Evolutionary conservation across 2,329 filamentous ascomycete species (phyloP), one percentile per base, ranked within the genome.

Genomic region (Aspergillus niger): DNA sequence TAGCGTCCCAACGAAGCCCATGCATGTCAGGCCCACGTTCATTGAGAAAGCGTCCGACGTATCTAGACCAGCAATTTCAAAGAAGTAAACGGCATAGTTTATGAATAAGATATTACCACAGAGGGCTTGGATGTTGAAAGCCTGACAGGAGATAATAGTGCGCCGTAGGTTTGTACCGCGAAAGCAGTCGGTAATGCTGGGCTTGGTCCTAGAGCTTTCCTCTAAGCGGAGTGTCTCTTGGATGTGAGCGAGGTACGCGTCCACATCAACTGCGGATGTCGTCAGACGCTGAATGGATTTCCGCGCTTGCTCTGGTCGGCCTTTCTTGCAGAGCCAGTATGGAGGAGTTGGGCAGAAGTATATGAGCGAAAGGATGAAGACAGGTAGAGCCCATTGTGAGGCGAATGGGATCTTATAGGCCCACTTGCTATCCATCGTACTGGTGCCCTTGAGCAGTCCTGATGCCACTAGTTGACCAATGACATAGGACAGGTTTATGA

Each of bases 341-440:
- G 79, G 79, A 3, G 74, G 80, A 63, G 81, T 79, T 0, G 80
- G 80, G 3, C 79, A 79, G 39, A 81, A 67, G 15, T 71, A 66
- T 30, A 79, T 73, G 8, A 76, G 78, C 36, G 80, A 67, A 24
- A 79, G 66, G 8, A 82, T 75, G 1, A 80, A 79, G 11, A 81
- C 66, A 0, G 80, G 79, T 77, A 79, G 82, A 67, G 78, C 79
- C 80, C 80, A 81, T 65, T 83, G 81, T 10, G 82, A 61, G 2
- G 76, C 77, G 54, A 81, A 83, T 1, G 81, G 81, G 52, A 83
- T 81, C 7, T 78, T 74, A 65, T 81, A 83, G 1, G 78, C 75
- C 81, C 80, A 82, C 58, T 82, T 65, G 57, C 80, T 79, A 1
- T 67, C 62, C 28, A 79, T 71, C 5, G 65, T 63, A 3, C 80